Conservation (phyloP, 208 protist genomes). For the Crithidia mellificae region DNA sequence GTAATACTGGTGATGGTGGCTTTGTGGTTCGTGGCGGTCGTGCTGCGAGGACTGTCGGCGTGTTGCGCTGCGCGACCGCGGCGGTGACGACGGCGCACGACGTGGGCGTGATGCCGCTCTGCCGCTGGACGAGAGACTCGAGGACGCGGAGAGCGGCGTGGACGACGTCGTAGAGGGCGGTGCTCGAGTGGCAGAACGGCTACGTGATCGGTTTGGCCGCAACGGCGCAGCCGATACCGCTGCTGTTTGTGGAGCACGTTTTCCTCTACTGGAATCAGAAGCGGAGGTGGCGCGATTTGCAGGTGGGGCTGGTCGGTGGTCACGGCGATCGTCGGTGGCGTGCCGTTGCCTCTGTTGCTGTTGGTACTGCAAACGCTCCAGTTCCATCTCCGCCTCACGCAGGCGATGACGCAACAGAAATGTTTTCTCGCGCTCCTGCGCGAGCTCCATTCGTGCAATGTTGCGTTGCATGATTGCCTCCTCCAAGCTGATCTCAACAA, state of each 20-base stretch:
- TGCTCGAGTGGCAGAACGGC: not conserved
- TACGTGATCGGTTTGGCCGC: not conserved
- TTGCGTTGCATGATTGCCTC: conserved; percentile 34
- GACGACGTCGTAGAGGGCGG: not conserved
- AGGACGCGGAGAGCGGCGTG: not conserved
- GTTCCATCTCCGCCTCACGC: conserved; percentile 27
- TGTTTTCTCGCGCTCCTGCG: conserved; percentile 42
- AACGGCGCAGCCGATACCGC: not conserved
- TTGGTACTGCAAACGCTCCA: conserved; percentile 14
- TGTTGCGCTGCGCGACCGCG: not conserved
- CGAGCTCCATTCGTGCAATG: conserved; percentile 29
- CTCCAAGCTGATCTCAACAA: not conserved
- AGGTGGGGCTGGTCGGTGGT: not conserved
- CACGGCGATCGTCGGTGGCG: not conserved
- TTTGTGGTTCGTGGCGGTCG: not conserved
- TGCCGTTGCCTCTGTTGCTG: not conserved
- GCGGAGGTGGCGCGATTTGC: not conserved
- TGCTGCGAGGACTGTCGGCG: not conserved
- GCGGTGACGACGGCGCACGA: not conserved
- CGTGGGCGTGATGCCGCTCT: not conserved
- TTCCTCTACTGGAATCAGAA: not conserved
- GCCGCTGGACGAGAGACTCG: not conserved
- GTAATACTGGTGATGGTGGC: no score
- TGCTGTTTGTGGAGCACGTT: not conserved
- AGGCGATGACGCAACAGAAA: conserved; percentile 33